Evolutionary conservation across 176 grass and related monocot genomes (phyloP).

Genomic region (Ampelocalamus luodianensis): DNA sequence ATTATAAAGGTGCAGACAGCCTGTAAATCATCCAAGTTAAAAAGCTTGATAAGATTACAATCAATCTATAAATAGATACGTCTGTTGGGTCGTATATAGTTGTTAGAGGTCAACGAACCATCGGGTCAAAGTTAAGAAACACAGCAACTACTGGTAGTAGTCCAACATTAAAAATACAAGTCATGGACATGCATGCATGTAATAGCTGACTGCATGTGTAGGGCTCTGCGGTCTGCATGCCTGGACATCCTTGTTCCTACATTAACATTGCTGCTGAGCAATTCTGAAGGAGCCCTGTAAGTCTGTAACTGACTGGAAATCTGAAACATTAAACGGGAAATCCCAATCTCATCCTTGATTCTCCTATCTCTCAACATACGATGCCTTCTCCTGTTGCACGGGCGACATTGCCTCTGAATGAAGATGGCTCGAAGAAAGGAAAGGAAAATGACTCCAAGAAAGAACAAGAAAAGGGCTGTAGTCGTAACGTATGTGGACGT

Average conservation of each 20-base stretch:
- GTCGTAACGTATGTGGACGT: not conserved
- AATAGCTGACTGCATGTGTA: not conserved
- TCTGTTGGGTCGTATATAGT: not conserved
- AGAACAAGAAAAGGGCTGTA: not conserved
- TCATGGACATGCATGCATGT: not conserved
- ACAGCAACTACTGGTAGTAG: not conserved
- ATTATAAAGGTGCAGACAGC: not conserved
- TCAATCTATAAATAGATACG: not conserved
- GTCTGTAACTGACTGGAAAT: too few relatives aligned
- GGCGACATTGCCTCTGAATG: not conserved
- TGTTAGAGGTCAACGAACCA: conserved; percentile 6
- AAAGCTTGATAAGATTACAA: not conserved
- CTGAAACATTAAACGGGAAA: not conserved
- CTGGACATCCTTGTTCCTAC: not conserved
- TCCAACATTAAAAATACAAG: not conserved
- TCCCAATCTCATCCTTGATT: not conserved
- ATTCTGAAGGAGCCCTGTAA: not conserved
- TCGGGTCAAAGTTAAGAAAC: not conserved
- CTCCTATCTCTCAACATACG: not conserved
- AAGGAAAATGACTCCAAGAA: not conserved
- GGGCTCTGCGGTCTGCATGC: too few relatives aligned
- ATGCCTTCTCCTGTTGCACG: not conserved
- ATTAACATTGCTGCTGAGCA: not conserved
- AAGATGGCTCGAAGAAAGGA: not conserved
- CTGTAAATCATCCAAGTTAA: not conserved